Evolutionary conservation across 371 early-diverging fungal genomes (phyloP).

Genomic region (Haplosporangium sp.): DNA sequence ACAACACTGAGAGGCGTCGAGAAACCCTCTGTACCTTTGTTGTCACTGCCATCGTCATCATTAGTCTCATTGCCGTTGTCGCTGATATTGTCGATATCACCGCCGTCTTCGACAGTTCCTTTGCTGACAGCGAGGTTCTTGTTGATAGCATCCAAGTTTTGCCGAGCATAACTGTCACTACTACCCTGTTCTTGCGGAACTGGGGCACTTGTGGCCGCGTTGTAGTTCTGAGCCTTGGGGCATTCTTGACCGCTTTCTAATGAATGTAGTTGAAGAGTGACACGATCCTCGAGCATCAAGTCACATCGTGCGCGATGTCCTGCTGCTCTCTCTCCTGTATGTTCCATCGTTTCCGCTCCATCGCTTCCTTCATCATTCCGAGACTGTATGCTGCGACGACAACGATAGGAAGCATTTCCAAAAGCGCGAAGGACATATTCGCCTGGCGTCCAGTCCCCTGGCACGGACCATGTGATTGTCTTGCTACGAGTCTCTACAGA

Average conservation of each 20-base stretch:
- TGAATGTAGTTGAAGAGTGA: too few relatives aligned
- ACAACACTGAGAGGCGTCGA: not conserved
- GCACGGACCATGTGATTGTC: constrained; percentile 14
- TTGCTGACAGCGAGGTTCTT: not conserved
- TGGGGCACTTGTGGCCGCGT: too few relatives aligned
- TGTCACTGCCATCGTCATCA: not conserved
- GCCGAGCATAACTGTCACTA: not conserved
- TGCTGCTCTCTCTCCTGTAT: too few relatives aligned
- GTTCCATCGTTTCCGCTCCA: too few relatives aligned
- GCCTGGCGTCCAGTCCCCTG: constrained; percentile 13
- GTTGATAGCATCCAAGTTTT: not conserved
- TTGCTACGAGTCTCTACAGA: constrained; percentile 6
- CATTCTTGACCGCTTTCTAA: too few relatives aligned
- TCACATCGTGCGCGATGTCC: too few relatives aligned
- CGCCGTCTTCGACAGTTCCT: not conserved
- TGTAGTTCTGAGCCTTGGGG: too few relatives aligned
- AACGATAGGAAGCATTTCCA: constrained; percentile 20
- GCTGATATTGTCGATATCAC: not conserved
- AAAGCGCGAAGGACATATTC: constrained; percentile 17
- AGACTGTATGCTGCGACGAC: too few relatives aligned
- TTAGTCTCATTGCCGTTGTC: not conserved
- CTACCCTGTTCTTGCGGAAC: not conserved
- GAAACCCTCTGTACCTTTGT: not conserved
- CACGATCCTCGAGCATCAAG: too few relatives aligned
- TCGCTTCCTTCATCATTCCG: too few relatives aligned